A percentile compares a stretch with the other conserved stretches of the same genome.
phyloP scores from a whole-genome alignment of 2,329 filamentous ascomycete species.

The Sporothrix curviconia region DNA sequence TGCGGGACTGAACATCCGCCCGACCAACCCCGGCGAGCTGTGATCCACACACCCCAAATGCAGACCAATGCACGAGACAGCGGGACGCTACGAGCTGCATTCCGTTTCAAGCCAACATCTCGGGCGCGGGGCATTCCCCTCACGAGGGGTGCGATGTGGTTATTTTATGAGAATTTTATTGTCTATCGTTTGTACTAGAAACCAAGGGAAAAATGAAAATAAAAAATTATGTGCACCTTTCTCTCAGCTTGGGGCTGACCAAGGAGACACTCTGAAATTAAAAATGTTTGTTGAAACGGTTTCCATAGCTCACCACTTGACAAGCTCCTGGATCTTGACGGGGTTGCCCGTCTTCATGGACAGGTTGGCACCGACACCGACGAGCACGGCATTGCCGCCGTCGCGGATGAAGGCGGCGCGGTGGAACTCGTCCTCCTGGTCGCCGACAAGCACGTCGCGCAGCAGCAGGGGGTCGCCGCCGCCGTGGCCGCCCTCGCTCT shows the following conservation, averaged over 20 bases:
- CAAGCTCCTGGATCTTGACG: constrained; percentile 48
- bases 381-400: constrained; percentile 52
- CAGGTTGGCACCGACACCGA: constrained; percentile 52
- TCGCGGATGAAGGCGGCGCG: constrained; percentile 53
- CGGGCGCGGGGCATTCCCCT: no score
- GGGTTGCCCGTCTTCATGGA: constrained; percentile 52
- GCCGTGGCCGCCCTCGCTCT: constrained; percentile 50
- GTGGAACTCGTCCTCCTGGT: constrained; percentile 41
- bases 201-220: no score
- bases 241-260: no score
- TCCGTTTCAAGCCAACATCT: background rate
- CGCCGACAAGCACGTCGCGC: constrained; percentile 46
- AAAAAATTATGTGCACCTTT: no score
- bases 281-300: no score
- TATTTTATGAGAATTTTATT: no score
- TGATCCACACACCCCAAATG: background rate
- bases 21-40: background rate
- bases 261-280: no score
- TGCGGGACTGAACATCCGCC: background rate
- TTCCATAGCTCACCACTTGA: constrained; percentile 20
- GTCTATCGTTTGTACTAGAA: no score
- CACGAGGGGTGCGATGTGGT: no score
- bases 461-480: constrained; percentile 53
- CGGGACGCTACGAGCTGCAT: background rate
- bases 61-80: background rate